Conservation (phyloP, 179 eudicot species). For the Beta macrorhiza region DNA sequence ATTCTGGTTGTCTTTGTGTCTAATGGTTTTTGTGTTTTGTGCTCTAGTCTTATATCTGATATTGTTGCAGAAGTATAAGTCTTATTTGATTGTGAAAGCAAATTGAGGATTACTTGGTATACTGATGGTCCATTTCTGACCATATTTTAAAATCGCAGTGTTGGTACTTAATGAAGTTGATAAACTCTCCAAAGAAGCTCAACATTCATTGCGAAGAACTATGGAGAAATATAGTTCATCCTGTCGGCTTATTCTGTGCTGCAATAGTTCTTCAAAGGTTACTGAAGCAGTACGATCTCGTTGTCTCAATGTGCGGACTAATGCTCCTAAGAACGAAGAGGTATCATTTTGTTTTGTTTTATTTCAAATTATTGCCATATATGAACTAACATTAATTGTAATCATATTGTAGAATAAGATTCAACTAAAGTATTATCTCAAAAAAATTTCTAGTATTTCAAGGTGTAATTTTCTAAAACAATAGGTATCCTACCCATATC, state of each 20-base stretch:
- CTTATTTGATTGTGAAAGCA: background rate
- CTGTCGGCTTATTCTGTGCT: slow-evolving; percentile 84
- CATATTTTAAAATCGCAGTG: slow-evolving; percentile 39
- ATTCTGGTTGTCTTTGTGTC: background rate
- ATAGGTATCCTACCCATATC: no score
- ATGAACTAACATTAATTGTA: background rate
- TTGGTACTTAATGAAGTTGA: slow-evolving; percentile 95
- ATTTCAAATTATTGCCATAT: background rate
- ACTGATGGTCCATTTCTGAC: background rate
- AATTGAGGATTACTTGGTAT: background rate
- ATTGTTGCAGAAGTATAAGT: background rate
- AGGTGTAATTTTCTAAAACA: no score
- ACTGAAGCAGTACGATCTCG: slow-evolving; percentile 97
- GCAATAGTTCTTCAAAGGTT: slow-evolving; percentile 93
- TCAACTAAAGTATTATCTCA: no score
- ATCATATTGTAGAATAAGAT: background rate
- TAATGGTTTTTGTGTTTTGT: background rate
- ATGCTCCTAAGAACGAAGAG: slow-evolving; percentile 81
- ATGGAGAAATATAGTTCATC: slow-evolving; percentile 99
- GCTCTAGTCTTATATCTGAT: slow-evolving; percentile 1
- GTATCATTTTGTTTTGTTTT: slow-evolving; percentile 24
- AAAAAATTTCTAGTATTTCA: no score
- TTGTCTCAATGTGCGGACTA: slow-evolving; percentile 76
- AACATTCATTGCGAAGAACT: slow-evolving; percentile 89
- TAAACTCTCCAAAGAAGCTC: slow-evolving; percentile 96